Percentiles rank a stretch among this genome's conserved stretches.
These are phyloP conservation scores for Pythium rishiriense DNA, from an alignment of 352 stramenopile genomes.

Conservation along the genomic window DNA sequence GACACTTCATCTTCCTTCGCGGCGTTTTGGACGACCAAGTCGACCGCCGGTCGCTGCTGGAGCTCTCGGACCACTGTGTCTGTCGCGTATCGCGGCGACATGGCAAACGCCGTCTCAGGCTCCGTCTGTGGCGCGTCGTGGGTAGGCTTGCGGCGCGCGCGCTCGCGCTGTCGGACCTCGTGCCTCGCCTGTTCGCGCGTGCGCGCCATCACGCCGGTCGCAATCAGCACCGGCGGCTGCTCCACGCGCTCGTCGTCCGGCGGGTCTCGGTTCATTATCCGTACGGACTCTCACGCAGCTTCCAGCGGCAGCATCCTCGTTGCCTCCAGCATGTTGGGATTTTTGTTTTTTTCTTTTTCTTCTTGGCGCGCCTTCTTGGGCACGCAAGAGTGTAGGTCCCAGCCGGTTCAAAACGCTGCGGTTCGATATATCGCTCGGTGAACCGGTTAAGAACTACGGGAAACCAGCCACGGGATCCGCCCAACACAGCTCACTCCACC, in stretches of 20 bases:
- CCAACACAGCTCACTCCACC: not conserved
- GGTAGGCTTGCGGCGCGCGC: not conserved
- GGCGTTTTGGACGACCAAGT: constrained; percentile 43
- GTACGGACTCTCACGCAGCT: too few relatives aligned
- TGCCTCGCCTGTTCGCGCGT: constrained; percentile 17
- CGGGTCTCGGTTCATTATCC: constrained; percentile 1
- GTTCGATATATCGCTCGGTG: not conserved
- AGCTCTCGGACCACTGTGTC: constrained; percentile 32
- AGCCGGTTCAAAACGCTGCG: not conserved
- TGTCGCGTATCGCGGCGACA: constrained; percentile 42
- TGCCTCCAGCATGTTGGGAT: too few relatives aligned
- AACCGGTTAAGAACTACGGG: not conserved
- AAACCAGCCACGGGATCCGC: not conserved
- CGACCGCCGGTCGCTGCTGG: constrained; percentile 37
- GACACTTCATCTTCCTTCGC: constrained; percentile 24
- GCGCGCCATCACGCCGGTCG: constrained; percentile 22
- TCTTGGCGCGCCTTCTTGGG: not conserved
- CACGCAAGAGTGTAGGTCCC: not conserved
- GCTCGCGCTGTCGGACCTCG: constrained; percentile 11
- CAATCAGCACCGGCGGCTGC: constrained; percentile 11
- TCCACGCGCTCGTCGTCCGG: constrained; percentile 8
- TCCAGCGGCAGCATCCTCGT: too few relatives aligned
- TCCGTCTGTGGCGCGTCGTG: not conserved
- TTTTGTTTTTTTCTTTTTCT: not conserved
- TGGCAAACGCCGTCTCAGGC: constrained; percentile 21